These are phyloP conservation scores for Eremothecium coryli DNA, from an alignment of 1,139 yeast species.

Conservation along the genomic window DNA sequence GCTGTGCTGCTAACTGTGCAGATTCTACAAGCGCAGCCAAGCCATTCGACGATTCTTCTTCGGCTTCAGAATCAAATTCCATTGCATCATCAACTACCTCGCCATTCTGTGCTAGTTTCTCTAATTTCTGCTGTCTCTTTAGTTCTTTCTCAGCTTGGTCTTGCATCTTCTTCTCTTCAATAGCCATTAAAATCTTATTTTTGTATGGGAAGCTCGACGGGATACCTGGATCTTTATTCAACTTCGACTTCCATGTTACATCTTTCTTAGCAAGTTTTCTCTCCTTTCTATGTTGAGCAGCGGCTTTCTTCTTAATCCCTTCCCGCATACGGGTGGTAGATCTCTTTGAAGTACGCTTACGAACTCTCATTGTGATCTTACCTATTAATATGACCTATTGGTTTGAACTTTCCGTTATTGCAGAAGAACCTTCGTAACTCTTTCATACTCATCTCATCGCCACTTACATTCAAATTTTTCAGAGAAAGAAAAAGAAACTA, in stretches of 20 bases:
- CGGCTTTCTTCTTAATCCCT: conserved; percentile 91
- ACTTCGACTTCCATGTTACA: conserved; percentile 83
- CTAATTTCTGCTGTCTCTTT: conserved; percentile 36
- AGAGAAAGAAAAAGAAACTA: conserved; percentile 7
- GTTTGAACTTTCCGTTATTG: neutral
- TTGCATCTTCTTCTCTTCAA: conserved; percentile 60
- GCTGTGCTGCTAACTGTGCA: conserved; percentile 77
- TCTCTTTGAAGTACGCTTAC: conserved; percentile 47
- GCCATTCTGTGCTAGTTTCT: conserved; percentile 40
- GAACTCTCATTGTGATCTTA: conserved; percentile 24
- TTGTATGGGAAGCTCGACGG: conserved; percentile 94
- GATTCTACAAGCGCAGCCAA: conserved; percentile 81
- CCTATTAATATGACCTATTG: neutral
- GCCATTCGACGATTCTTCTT: conserved; percentile 38
- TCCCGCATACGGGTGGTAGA: conserved; percentile 86
- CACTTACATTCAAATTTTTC: conserved; percentile 16
- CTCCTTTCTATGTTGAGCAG: conserved; percentile 84
- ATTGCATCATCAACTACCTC: conserved; percentile 35
- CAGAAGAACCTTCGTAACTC: neutral
- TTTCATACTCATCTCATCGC: conserved; percentile 18
- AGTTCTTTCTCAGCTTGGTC: conserved; percentile 54
- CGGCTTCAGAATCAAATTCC: conserved; percentile 39
- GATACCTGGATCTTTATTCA: conserved; percentile 83
- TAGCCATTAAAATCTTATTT: conserved; percentile 68
- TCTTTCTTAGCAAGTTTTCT: conserved; percentile 77